A percentile compares a stretch with the other conserved stretches of the same genome.
These are phyloP conservation scores for Monilinia fructicola DNA, from an alignment of 2,329 filamentous ascomycete genomes.

Conservation along the genomic window DNA sequence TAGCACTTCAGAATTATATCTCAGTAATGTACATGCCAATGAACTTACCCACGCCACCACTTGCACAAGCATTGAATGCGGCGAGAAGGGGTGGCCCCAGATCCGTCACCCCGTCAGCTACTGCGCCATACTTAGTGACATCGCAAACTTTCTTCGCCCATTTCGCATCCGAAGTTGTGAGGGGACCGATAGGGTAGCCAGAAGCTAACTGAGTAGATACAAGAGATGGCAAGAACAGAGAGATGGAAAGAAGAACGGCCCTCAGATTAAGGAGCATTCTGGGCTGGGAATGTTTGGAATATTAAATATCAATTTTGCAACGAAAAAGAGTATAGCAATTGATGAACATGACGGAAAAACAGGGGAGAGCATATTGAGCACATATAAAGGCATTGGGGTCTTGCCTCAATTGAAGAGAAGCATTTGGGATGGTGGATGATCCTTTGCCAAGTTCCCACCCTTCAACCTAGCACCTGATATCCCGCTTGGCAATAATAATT, in stretches of 20 bases:
- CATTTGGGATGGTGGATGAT: not conserved
- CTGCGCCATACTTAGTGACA: conserved; percentile 48
- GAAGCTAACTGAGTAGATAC: conserved; percentile 16
- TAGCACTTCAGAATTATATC: not conserved
- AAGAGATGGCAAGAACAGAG: conserved; percentile 17
- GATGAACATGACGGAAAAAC: not conserved
- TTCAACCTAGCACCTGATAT: not conserved
- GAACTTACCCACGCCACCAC: conserved; percentile 41
- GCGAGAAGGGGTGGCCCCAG: conserved; percentile 45
- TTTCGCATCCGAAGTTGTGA: conserved; percentile 30
- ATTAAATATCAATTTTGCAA: not conserved
- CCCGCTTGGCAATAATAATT: not conserved
- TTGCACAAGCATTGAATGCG: conserved; percentile 47
- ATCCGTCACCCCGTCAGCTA: conserved; percentile 48
- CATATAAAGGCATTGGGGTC: not conserved
- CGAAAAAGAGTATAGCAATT: conserved; percentile 5
- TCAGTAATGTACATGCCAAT: not conserved
- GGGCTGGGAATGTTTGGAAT: not conserved
- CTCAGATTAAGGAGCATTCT: conserved; percentile 6
- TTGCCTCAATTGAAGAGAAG: not conserved
- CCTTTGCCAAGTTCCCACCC: not conserved
- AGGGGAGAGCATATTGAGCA: not conserved
- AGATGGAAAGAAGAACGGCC: not conserved
- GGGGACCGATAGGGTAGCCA: conserved; percentile 31
- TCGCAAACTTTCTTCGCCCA: conserved; percentile 41